These are phyloP conservation scores for Zopfochytrium polystomum DNA, from an alignment of 371 early-diverging fungal genomes.

Conservation along the genomic window DNA sequence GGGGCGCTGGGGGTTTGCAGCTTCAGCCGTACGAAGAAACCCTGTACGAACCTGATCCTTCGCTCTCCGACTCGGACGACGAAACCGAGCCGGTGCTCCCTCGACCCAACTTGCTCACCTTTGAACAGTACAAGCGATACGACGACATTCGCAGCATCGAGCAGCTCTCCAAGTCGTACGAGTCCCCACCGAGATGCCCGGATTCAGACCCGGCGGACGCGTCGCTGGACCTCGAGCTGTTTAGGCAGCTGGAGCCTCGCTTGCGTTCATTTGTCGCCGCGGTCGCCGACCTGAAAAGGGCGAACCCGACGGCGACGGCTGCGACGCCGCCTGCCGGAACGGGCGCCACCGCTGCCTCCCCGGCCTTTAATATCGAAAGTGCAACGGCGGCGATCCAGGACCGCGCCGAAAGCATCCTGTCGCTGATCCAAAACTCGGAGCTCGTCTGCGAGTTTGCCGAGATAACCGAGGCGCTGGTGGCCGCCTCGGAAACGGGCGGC, in stretches of 20 bases:
- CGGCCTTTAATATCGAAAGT: too few species aligned
- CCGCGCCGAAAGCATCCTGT: conserved; percentile 38
- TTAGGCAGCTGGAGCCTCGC: conserved; percentile 32
- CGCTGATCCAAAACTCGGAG: conserved; percentile 40
- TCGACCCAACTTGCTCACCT: conserved; percentile 31
- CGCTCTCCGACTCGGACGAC: too few species aligned
- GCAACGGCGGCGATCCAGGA: conserved; percentile 31
- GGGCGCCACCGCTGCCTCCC: too few species aligned
- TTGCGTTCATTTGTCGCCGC: conserved; percentile 35
- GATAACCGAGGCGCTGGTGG: too few species aligned
- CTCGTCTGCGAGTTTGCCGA: conserved; percentile 38
- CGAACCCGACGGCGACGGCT: too few species aligned
- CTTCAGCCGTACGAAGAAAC: conserved; percentile 23
- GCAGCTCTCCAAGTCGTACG: conserved; percentile 39
- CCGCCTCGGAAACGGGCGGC: too few species aligned
- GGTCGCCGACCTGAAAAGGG: conserved; percentile 42
- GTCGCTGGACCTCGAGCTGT: conserved; percentile 33
- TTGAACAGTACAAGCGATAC: conserved; percentile 45
- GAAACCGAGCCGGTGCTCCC: background rate
- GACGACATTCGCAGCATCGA: conserved; percentile 42
- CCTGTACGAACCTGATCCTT: too few species aligned
- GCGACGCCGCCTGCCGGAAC: too few species aligned
- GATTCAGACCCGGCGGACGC: conserved; percentile 4
- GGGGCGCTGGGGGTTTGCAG: conserved; percentile 12
- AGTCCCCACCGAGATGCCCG: background rate